Evolutionary conservation across 345 rosid species (phyloP).

Genomic region (Noccaea caerulescens): DNA sequence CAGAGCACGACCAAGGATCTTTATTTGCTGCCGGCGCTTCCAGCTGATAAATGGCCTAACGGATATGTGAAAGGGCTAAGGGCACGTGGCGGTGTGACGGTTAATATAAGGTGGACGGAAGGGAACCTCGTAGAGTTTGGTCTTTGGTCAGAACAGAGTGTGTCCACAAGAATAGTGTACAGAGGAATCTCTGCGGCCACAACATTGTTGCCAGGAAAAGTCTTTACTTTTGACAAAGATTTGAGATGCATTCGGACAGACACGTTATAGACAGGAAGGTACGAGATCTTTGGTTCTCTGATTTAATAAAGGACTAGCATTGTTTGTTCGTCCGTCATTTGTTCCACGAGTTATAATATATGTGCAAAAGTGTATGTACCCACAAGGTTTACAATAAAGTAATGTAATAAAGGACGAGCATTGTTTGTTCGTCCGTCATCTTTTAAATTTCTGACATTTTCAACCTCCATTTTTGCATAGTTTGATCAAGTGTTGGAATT

Average conservation of each 20-base stretch:
- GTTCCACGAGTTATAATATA: slow-evolving; percentile 22
- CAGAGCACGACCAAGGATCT: slow-evolving; percentile 78
- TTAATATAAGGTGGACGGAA: slow-evolving; percentile 72
- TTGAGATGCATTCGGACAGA: slow-evolving; percentile 55
- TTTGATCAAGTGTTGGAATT: too few relatives aligned
- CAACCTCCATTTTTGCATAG: too few relatives aligned
- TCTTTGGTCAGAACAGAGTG: slow-evolving; percentile 51
- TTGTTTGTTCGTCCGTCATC: too few relatives aligned
- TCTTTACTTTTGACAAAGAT: slow-evolving; percentile 57
- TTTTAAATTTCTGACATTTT: too few relatives aligned
- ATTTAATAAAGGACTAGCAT: slow-evolving; percentile 6
- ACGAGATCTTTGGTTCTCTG: slow-evolving; percentile 14
- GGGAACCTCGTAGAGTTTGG: slow-evolving; percentile 72
- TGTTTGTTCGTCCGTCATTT: not conserved
- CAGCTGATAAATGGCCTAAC: slow-evolving; percentile 71
- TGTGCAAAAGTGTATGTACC: slow-evolving; percentile 26
- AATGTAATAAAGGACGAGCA: too few relatives aligned
- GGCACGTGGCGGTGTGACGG: slow-evolving; percentile 77
- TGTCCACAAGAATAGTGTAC: slow-evolving; percentile 55
- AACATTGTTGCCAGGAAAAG: slow-evolving; percentile 50
- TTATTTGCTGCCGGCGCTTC: slow-evolving; percentile 85
- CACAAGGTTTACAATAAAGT: not conserved
- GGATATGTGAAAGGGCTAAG: slow-evolving; percentile 76
- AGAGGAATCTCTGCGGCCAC: slow-evolving; percentile 51
- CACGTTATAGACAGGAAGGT: slow-evolving; percentile 12